Evolutionary conservation across 441 rosid genomes (phyloP).

Genomic region (Adansonia grandidieri): DNA sequence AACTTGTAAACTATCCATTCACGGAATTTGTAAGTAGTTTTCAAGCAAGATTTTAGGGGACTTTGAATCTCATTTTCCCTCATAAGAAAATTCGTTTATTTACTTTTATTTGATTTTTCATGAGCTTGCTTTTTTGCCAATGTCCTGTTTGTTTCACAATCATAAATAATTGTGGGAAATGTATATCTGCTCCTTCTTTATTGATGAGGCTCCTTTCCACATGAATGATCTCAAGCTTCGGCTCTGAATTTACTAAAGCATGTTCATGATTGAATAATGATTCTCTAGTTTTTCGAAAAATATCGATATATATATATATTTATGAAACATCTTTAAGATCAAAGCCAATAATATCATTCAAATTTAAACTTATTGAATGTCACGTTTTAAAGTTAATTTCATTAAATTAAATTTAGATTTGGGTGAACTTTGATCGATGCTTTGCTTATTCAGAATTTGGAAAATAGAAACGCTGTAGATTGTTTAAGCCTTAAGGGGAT

Average conservation of each 20-base stretch:
- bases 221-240: neutral
- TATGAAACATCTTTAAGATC: too few species aligned
- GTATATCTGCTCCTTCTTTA: neutral
- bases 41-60: neutral
- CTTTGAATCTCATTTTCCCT: conserved; percentile 8
- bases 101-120: neutral
- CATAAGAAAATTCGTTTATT: neutral
- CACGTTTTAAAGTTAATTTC: too few species aligned
- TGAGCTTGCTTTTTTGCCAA: neutral
- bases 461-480: too few species aligned
- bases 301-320: too few species aligned
- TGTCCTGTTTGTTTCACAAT: neutral
- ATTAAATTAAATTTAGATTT: too few species aligned
- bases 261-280: too few species aligned
- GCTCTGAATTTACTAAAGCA: neutral
- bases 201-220: neutral
- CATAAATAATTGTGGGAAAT: neutral
- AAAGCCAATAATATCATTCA: too few species aligned
- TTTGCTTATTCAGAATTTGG: too few species aligned
- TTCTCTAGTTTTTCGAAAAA: too few species aligned
- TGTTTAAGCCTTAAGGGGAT: too few species aligned
- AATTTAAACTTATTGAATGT: too few species aligned
- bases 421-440: too few species aligned
- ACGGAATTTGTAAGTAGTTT: conserved; percentile 27
- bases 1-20: conserved; percentile 25